Conservation (phyloP, 1,284 basidiomycete species). For the Exobasidium rhododendri region DNA sequence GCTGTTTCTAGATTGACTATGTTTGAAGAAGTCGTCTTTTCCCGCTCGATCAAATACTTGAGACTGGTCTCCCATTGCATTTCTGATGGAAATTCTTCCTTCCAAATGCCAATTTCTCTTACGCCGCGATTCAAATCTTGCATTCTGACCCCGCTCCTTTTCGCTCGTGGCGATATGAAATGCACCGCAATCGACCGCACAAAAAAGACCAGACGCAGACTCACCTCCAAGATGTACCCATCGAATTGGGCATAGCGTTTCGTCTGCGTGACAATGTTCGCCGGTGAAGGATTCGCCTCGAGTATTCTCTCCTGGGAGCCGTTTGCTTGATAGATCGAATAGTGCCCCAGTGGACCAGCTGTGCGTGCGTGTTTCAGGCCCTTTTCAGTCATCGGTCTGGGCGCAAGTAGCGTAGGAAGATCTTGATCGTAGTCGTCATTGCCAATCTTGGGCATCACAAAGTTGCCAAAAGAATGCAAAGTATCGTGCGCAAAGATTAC, state of each 20-base stretch:
- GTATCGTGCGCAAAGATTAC: constrained; percentile 1
- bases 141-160: not conserved
- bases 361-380: not conserved
- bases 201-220: constrained; percentile 2
- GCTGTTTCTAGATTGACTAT: not conserved
- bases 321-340: not conserved
- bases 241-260: not conserved
- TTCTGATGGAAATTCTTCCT: not conserved
- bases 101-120: not conserved
- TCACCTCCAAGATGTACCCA: not conserved
- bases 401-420: not conserved
- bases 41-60: not conserved
- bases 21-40: not conserved
- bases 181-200: not conserved
- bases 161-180: not conserved
- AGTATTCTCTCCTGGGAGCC: not conserved
- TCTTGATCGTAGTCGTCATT: constrained; percentile 4
- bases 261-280: not conserved
- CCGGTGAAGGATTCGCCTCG: not conserved
- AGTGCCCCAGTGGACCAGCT: not conserved
- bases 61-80: not conserved
- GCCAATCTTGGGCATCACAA: not conserved
- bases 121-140: not conserved
- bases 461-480: not conserved
- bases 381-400: not conserved